Percentiles rank a stretch among this genome's conserved stretches.
These are phyloP conservation scores for Penicillium ucsense DNA, from an alignment of 495 filamentous ascomycete genomes.

Conservation along the genomic window DNA sequence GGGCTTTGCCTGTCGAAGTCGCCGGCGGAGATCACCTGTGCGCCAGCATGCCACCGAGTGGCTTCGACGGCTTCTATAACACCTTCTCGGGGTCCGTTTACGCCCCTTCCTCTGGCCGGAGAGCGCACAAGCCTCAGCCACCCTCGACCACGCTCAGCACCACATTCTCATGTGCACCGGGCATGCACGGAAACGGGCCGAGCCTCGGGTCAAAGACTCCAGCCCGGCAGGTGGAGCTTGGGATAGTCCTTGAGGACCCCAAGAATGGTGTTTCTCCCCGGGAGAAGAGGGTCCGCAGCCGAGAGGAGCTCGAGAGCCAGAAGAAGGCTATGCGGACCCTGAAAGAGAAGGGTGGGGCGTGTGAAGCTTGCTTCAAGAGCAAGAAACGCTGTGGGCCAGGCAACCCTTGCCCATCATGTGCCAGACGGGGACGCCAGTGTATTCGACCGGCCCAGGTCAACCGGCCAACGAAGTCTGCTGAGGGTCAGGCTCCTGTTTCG, in stretches of 20 bases:
- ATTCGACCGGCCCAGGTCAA: constrained; percentile 10
- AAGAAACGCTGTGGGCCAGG: constrained; percentile 20
- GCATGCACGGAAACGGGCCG: not conserved
- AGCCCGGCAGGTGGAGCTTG: not conserved
- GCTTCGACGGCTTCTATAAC: too few species aligned
- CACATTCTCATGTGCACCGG: too few species aligned
- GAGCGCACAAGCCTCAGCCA: not conserved
- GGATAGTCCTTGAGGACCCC: constrained; percentile 10
- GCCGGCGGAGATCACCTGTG: too few species aligned
- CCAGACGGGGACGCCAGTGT: constrained; percentile 5
- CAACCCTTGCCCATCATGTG: constrained; percentile 13
- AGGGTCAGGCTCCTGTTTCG: not conserved
- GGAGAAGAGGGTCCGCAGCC: constrained; percentile 4
- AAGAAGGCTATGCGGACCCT: constrained; percentile 8
- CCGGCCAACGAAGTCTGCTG: constrained; percentile 4
- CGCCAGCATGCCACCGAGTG: too few species aligned
- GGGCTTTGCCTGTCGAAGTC: too few species aligned
- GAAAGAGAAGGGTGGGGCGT: constrained; percentile 18
- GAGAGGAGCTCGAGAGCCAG: constrained; percentile 7
- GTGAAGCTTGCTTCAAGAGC: constrained; percentile 14
- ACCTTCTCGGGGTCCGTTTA: too few species aligned
- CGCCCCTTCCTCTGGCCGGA: too few species aligned
- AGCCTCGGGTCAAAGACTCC: not conserved
- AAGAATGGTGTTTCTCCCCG: not conserved
- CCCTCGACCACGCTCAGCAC: not conserved